phyloP scores from a whole-genome alignment of 495 filamentous ascomycete species.

The Xylaria flabelliformis region DNA sequence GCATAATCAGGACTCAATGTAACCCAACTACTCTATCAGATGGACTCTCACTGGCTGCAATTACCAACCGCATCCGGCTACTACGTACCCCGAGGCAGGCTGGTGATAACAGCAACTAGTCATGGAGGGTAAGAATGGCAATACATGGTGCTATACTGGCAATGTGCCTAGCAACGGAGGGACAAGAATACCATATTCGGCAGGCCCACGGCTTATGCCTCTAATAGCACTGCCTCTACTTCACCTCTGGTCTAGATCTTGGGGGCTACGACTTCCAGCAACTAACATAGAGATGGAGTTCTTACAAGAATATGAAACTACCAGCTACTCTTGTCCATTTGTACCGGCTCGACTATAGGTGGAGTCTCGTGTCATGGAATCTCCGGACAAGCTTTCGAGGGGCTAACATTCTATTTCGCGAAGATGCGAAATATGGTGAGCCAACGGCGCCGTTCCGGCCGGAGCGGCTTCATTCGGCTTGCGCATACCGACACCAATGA shows the following conservation, averaged over 20 bases:
- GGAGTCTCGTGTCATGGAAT: background rate
- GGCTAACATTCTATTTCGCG: background rate
- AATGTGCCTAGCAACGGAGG: constrained; percentile 3
- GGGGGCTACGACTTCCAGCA: background rate
- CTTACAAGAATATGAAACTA: background rate
- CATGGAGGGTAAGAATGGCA: background rate
- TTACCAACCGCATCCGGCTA: constrained; percentile 1
- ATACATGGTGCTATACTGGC: background rate
- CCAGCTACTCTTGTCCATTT: background rate
- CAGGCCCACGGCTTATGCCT: background rate
- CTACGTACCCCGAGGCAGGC: background rate
- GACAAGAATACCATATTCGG: background rate
- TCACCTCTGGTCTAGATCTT: background rate
- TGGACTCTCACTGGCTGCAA: constrained; percentile 3
- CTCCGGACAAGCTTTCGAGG: background rate
- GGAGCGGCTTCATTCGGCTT: constrained; percentile 30
- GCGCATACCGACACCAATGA: constrained; percentile 31
- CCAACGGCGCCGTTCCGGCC: constrained; percentile 8
- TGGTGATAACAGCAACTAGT: background rate
- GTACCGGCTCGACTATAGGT: background rate
- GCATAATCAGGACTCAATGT: constrained; percentile 4
- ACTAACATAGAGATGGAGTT: background rate
- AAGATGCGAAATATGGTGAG: constrained; percentile 13
- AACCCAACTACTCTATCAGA: constrained; percentile 17
- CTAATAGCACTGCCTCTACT: background rate